Base-by-base conservation (phyloP, 805 yeast species). In the Candida caryicola region DNA sequence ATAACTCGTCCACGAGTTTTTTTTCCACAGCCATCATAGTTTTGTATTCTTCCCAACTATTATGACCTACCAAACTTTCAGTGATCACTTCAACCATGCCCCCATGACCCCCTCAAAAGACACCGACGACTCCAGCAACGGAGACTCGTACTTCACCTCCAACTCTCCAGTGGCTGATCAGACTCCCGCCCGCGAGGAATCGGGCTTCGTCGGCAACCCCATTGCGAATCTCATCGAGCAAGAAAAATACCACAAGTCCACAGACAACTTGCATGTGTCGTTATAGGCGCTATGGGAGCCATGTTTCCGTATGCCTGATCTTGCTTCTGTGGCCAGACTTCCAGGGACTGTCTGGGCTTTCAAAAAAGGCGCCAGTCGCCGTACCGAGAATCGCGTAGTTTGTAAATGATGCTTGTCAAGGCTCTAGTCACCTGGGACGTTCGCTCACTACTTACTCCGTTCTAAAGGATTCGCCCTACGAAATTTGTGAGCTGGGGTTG, bases 261-360 rank as follows among this genome's bases (percentile, higher is more conserved):
- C 61, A 4, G 61, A 56, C 41, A 56, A 56, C 40, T 50, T 56
- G 39, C 49, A 46, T 21, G 49, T 55, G 17, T 47, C 56, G 21
- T 50, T 52, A 37, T 52, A 39, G 35, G 4, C 15, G n/a, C n/a
- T n/a, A n/a, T n/a, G n/a, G n/a, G n/a, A n/a, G n/a, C n/a, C n/a
- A n/a, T n/a, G n/a, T n/a, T n/a, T n/a, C n/a, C n/a, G n/a, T n/a
- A n/a, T n/a, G n/a, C n/a, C n/a, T n/a, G n/a, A n/a, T n/a, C n/a
- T n/a, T n/a, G n/a, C n/a, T n/a, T n/a, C n/a, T n/a, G n/a, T n/a
- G n/a, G n/a, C n/a, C n/a, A n/a, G n/a, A n/a, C n/a, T n/a, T n/a
- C n/a, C n/a, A n/a, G n/a, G n/a, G n/a, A n/a, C n/a, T n/a, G n/a
- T n/a, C n/a, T n/a, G n/a, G n/a, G n/a, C n/a, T n/a, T n/a, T n/a